These are phyloP conservation scores for Balakata baccata DNA, from an alignment of 345 rosid genomes.

Conservation along the genomic window DNA sequence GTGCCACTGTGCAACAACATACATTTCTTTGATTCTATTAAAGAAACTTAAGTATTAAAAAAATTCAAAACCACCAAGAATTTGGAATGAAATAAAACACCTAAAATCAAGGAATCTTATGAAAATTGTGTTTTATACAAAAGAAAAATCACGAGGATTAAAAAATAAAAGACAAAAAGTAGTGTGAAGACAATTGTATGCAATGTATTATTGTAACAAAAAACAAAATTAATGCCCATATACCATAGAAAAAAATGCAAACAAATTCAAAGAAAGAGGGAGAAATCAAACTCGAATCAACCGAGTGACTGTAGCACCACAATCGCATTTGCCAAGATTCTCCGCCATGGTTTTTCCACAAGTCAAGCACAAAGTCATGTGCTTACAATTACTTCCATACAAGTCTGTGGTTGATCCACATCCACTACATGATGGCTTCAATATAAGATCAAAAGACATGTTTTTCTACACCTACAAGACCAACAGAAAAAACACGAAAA, in stretches of 20 bases:
- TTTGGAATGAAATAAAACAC: not conserved
- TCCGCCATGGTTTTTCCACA: constrained; percentile 95
- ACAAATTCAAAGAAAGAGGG: not conserved
- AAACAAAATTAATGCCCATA: not conserved
- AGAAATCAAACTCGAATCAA: constrained; percentile 62
- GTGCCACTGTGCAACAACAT: not conserved
- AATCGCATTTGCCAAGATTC: constrained; percentile 71
- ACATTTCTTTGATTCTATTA: not conserved
- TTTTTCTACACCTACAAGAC: not conserved
- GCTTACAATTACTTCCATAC: constrained; percentile 90
- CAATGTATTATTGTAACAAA: not conserved
- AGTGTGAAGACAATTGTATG: not conserved
- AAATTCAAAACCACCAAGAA: not conserved
- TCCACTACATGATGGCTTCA: constrained; percentile 73
- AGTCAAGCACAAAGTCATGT: constrained; percentile 81
- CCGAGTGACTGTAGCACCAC: constrained; percentile 68
- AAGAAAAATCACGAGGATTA: not conserved
- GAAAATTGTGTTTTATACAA: not conserved
- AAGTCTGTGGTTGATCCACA: constrained; percentile 70
- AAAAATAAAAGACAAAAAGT: not conserved
- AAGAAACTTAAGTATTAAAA: not conserved
- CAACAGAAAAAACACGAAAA: not conserved
- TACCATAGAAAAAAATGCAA: not conserved
- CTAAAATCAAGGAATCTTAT: not conserved
- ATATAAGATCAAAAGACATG: constrained; percentile 70